A percentile compares a stretch with the other conserved stretches of the same genome.
phyloP scores from a whole-genome alignment of 805 yeast species.

The Wickerhamomyces chambardii region DNA sequence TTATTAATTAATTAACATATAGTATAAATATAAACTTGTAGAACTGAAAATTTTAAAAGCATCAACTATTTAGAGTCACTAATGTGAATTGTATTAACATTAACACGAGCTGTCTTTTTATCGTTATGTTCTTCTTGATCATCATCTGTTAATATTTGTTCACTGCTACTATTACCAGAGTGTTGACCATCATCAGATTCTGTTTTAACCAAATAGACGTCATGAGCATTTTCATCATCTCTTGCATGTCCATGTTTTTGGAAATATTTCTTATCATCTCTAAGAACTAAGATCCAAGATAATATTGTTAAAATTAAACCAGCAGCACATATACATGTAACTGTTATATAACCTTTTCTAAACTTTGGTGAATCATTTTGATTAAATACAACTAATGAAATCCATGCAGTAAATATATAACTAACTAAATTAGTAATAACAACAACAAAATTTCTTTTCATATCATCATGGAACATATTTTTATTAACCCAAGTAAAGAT shows the following conservation, averaged over 20 bases:
- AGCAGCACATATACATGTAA: not conserved
- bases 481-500: slow-evolving; percentile 1
- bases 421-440: not conserved
- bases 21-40: too few relatives aligned
- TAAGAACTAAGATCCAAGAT: not conserved
- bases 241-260: not conserved
- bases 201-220: too few relatives aligned
- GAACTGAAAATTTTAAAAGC: too few relatives aligned
- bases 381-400: not conserved
- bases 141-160: too few relatives aligned
- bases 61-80: too few relatives aligned
- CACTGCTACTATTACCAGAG: too few relatives aligned
- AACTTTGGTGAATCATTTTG: slow-evolving; percentile 1
- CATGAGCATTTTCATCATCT: too few relatives aligned
- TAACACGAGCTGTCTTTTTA: too few relatives aligned
- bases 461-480: not conserved
- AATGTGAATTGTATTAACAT: too few relatives aligned
- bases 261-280: not conserved
- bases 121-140: too few relatives aligned
- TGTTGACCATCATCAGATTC: too few relatives aligned
- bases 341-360: not conserved
- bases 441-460: not conserved
- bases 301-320: not conserved
- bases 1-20: too few relatives aligned
- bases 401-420: slow-evolving; percentile 1